Base-by-base conservation (phyloP, 192 early-diverging fungal species). In the Backusella australiensis region DNA sequence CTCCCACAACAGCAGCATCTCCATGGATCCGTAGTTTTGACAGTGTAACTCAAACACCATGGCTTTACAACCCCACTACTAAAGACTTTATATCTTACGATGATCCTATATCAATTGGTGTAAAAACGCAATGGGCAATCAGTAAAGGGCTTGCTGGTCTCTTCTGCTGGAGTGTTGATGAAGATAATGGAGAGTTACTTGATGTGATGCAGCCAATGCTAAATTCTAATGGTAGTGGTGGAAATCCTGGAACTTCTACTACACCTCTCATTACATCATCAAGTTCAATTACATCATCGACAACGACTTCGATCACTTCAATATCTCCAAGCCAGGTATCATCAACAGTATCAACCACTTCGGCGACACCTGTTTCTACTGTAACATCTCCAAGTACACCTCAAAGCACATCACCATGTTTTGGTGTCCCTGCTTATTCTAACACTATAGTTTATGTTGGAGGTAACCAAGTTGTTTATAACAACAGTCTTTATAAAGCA, bases 21-120 rank as follows among this genome's bases (percentile, higher is more conserved):
- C 89, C 87, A 7, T 95, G 92, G 92, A 74, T 89, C 0, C 86
- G 89, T 36, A 82, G 87, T 67, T 93, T 87, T 86, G 92, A 94
- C 56, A 23, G 77, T 1, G 80, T 80, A 8, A 88, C 88, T 1
- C 79, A 87, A 35, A 92, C 93, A 0, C 93, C 94, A 9, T 94
- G 92, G 91, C 67, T 95, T 35, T 93, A 87, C 78, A 92, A 92
- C 71, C 80, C 82, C 1, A 75, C 74, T 0, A 91, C 85, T 1
- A 85, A 72, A 32, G 75, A 82, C 21, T 92, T 90, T 79, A 87
- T 94, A 49, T 90, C 91, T 0, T 94, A 93, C 74, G 91, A 93
- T 76, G 90, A 93, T 72, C 83, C 85, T 39, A 67, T 83, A 12
- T 90, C 90, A 26, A 53, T 94, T 66, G 80, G 74, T 68, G 68